Base-by-base conservation (phyloP, 768 basidiomycete genomes). In the Pseudohyphozyma bogoriensis region DNA sequence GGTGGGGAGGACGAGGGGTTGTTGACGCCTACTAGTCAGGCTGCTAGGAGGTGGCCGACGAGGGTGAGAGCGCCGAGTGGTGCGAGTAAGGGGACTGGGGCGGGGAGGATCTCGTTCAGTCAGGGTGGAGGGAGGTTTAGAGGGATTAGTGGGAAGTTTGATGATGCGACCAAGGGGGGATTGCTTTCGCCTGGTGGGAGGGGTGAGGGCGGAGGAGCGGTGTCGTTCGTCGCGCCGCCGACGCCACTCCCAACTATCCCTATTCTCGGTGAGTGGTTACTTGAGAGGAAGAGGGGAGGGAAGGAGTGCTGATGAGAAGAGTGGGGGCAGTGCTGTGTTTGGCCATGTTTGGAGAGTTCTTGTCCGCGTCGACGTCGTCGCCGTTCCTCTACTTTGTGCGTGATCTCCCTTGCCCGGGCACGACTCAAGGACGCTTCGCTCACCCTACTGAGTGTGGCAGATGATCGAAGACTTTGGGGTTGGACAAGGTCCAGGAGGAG, bases 251-350 rank as follows among this genome's bases (percentile, higher is more conserved):
- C 91, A 5, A 76, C 78, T 26, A 74, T 97, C 47, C 86, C 92
- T 0, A 93, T 96, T 86, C 78, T 85, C 66, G 93, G 96, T 3
- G 76, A 97, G 47, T 92, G 87, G n/a, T n/a, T n/a, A n/a, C n/a
- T n/a, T n/a, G n/a, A n/a, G n/a, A n/a, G n/a, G n/a, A n/a, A n/a
- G n/a, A n/a, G n/a, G n/a, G n/a, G n/a, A n/a, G n/a, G n/a, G n/a
- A n/a, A n/a, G n/a, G n/a, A n/a, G n/a, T n/a, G n/a, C n/a, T n/a
- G n/a, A n/a, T n/a, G n/a, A n/a, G n/a, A n/a, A n/a, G n/a, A n/a
- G n/a, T n/a, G n/a, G n/a, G n/a, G n/a, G n/a, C n/a, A n/a, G 39
- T 92, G 35, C 49, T 50, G 88, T 92, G 73, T 73, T 81, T 77
- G 59, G 75, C 65, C 39, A 65, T 66, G 54, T 33, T 51, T n/a